Evolutionary conservation across 306 rosid genomes (phyloP).

Genomic region (Trifolium repens): DNA sequence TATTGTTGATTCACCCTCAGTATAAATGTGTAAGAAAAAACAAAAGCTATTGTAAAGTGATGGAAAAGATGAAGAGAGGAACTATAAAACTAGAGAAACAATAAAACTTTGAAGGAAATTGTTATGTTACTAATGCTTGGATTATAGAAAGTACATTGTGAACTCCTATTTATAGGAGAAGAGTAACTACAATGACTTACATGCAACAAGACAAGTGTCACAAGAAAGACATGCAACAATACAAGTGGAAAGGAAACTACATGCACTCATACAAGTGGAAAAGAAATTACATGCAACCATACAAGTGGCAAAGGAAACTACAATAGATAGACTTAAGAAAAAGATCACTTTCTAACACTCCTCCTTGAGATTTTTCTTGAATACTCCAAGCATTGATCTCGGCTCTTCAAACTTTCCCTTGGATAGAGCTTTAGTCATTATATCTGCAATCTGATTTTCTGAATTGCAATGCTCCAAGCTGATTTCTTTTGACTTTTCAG

Average conservation of each 20-base stretch:
- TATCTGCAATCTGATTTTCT: not conserved
- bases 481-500: not conserved
- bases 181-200: no score
- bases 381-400: not conserved
- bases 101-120: no score
- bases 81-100: not conserved
- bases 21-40: slow-evolving; percentile 45
- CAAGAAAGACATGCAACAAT: no score
- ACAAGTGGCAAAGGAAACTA: not conserved
- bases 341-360: not conserved
- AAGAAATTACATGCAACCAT: not conserved
- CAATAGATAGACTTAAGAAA: no score
- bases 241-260: no score
- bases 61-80: no score
- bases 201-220: no score
- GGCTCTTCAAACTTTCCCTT: not conserved
- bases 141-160: not conserved
- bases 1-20: slow-evolving; percentile 69
- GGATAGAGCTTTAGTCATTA: not conserved
- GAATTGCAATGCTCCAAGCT: not conserved
- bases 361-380: not conserved
- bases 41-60: not conserved
- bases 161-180: no score
- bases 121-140: no score
- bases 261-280: no score